Conservation (phyloP, 805 yeast species). For the Metschnikowia proteae region DNA sequence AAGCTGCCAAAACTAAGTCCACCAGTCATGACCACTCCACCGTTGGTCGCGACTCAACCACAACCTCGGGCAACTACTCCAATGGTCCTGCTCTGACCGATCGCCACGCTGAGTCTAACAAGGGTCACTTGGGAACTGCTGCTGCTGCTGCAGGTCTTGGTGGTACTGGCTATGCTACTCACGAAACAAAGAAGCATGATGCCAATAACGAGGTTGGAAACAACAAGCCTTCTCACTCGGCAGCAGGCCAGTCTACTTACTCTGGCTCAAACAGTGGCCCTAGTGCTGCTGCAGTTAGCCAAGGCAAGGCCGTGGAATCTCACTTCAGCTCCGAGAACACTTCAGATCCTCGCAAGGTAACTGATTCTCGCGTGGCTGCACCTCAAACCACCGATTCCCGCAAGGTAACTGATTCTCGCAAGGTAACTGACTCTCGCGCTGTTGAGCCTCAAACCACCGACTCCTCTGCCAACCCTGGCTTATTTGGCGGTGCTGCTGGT, state of each 20-base stretch:
- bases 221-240: background rate
- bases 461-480: conserved; percentile 10
- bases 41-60: background rate
- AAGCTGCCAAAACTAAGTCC: background rate
- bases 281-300: conserved; percentile 2
- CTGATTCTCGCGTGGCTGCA: background rate
- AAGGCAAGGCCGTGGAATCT: background rate
- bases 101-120: background rate
- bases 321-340: background rate
- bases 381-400: background rate
- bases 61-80: background rate
- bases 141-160: conserved; percentile 24
- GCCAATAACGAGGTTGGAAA: conserved; percentile 10
- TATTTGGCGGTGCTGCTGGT: conserved; percentile 12
- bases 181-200: background rate
- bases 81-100: background rate
- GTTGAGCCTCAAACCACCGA: background rate
- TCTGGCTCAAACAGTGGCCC: background rate
- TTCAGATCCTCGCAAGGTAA: background rate
- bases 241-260: background rate
- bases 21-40: background rate
- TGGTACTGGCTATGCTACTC: conserved; percentile 7
- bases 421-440: background rate
- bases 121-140: conserved; percentile 18
- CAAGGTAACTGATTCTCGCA: background rate